Evolutionary conservation across 2,329 filamentous ascomycete genomes (phyloP), one percentile per base, ranked within the genome.

Genomic region (Periconia sp.): DNA sequence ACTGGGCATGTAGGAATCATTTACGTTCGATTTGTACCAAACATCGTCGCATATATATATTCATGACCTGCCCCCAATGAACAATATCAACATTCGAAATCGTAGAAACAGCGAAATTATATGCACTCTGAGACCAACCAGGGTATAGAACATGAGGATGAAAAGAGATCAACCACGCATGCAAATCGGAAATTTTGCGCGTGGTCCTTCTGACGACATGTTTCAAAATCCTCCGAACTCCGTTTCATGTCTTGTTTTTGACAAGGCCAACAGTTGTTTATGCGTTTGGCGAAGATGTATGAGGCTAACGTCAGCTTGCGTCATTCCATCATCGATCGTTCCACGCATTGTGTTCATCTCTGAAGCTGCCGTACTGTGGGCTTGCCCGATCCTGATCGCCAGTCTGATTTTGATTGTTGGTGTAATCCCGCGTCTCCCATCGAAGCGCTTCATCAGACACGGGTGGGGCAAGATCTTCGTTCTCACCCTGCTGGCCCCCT

Each of bases 321-420:
- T 39, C 39, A 22, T 39, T 24, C 2, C 16, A 9, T 50, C 48
- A 52, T 46, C 48, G 45, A 24, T 61, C 49, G 34, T 65, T 67
- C 72, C 72, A 75, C 6, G 63, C 66, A 37, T 71, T 65, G 11
- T 68, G 62, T 51, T 75, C 72, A 26, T 73, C 72, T 46, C 66
- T 57, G 46, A 73, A 73, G 54, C 70, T 73, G 43, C 68, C 70
- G 40, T 73, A 73, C n/a, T 69, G 65, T 13, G 65, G 64, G 36
- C 65, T 68, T 4, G 48, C 63, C 12, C 58, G 42, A 18, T 57
- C 32, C 25, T 52, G 43, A 13, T 54, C 43, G 13, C 40, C 36
- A 12, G 51, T 46, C 10, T 56, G 29, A 3, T 57, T 49, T 28
- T 54, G 45, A 8, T 48, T 51, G n/a, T 55, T 40, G 40, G 48